Conservation (phyloP, 805 yeast genomes). For the Metschnikowia gruessii region DNA sequence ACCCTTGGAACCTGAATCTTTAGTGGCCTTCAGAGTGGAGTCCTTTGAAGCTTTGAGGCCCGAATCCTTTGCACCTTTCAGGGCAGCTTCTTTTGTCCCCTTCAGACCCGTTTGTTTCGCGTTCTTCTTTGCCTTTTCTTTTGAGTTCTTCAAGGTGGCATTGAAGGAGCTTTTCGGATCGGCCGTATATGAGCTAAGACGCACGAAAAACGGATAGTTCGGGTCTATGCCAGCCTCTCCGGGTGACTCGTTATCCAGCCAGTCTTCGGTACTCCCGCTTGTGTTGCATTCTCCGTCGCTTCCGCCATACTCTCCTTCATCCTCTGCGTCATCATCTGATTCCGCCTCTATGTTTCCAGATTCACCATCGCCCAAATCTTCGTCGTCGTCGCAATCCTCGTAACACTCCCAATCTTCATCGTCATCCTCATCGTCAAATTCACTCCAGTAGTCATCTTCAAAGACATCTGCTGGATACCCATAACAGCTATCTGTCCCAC, state of each 20-base stretch:
- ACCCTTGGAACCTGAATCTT: background rate
- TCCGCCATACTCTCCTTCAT: background rate
- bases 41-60: background rate
- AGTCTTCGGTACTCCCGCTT: background rate
- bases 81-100: background rate
- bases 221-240: too few relatives aligned
- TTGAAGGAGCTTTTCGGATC: background rate
- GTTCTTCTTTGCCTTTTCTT: background rate
- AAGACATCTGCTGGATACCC: background rate
- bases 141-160: background rate
- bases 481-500: background rate
- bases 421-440: background rate
- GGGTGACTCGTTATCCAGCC: background rate
- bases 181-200: slow-evolving; percentile 5
- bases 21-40: background rate
- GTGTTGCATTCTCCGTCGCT: background rate
- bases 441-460: background rate
- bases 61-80: background rate
- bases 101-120: background rate
- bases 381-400: too few relatives aligned
- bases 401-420: too few relatives aligned
- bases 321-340: background rate
- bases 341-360: too few relatives aligned
- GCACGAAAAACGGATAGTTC: slow-evolving; percentile 7
- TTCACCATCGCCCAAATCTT: too few relatives aligned